A percentile compares a stretch with the other conserved stretches of the same genome.
Evolutionary conservation across 2,329 filamentous ascomycete genomes (phyloP).

Genomic region (Teratosphaeria pseudoeucalypti): DNA sequence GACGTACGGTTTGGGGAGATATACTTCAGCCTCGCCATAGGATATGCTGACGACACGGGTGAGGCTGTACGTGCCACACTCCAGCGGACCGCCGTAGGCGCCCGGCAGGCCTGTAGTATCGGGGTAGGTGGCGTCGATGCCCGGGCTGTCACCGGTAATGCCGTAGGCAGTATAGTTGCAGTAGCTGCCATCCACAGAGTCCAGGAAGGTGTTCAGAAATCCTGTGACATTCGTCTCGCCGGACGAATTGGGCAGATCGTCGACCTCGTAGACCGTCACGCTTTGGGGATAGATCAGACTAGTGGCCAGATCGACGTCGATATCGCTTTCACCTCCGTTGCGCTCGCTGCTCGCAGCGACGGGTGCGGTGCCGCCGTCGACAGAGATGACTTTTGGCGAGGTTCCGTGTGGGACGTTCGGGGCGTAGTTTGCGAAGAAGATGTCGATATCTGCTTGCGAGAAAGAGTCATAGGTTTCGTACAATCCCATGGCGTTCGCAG

Average conservation of each 20-base stretch:
- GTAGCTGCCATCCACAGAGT: slow-evolving; percentile 12
- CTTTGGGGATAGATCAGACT: slow-evolving; percentile 14
- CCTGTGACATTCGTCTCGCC: neutral
- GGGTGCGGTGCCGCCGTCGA: slow-evolving; percentile 17
- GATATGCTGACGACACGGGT: slow-evolving; percentile 50
- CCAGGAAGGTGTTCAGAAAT: slow-evolving; percentile 12
- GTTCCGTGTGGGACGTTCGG: slow-evolving; percentile 10
- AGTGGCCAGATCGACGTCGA: slow-evolving; percentile 9
- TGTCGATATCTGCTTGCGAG: slow-evolving; percentile 13
- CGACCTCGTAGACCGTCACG: slow-evolving; percentile 11
- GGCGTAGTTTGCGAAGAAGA: slow-evolving; percentile 29
- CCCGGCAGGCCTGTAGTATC: slow-evolving; percentile 27
- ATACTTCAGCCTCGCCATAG: slow-evolving; percentile 45
- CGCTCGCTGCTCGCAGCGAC: slow-evolving; percentile 14
- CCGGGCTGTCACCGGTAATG: slow-evolving; percentile 6
- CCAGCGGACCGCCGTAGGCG: slow-evolving; percentile 40
- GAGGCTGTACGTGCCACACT: slow-evolving; percentile 41
- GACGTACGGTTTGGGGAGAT: slow-evolving; percentile 42
- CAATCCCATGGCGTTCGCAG: neutral
- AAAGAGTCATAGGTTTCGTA: slow-evolving; percentile 1
- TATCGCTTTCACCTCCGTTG: slow-evolving; percentile 10
- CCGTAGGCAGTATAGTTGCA: slow-evolving; percentile 9
- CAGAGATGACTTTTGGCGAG: slow-evolving; percentile 17
- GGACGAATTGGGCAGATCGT: slow-evolving; percentile 4
- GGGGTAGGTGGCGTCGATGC: slow-evolving; percentile 30